Percentiles rank a stretch among this genome's conserved stretches.
Conservation (phyloP, 176 grass and related monocot genomes). For the Hordeum marinum region DNA sequence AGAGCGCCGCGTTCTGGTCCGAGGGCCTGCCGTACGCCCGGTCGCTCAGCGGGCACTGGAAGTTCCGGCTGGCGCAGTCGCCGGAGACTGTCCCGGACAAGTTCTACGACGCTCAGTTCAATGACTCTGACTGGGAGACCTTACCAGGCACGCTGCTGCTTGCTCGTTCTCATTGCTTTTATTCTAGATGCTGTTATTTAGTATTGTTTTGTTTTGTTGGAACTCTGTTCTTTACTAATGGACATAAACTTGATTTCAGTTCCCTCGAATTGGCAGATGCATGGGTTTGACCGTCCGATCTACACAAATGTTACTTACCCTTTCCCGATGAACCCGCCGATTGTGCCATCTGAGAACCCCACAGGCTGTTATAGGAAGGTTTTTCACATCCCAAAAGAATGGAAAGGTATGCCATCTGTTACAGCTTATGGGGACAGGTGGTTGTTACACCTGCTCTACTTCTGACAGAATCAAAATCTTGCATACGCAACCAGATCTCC, state of each 20-base stretch:
- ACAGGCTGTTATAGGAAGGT: conserved; percentile 81
- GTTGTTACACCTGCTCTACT: neutral
- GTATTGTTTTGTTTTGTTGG: neutral
- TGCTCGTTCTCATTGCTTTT: neutral
- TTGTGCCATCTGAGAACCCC: conserved; percentile 84
- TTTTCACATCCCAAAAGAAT: conserved; percentile 88
- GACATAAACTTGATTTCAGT: conserved; percentile 39
- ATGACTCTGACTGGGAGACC: conserved; percentile 72
- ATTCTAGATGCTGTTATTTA: neutral
- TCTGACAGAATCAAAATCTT: neutral
- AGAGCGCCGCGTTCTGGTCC: conserved; percentile 70
- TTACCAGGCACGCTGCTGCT: conserved; percentile 58
- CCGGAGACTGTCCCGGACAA: conserved; percentile 58
- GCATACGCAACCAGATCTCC: neutral
- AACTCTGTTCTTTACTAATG: neutral
- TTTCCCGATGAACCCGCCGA: conserved; percentile 80
- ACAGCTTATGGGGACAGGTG: neutral
- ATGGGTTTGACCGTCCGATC: conserved; percentile 83
- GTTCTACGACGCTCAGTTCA: conserved; percentile 57
- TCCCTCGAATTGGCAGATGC: conserved; percentile 98
- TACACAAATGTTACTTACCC: conserved; percentile 82
- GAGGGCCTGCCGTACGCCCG: conserved; percentile 62
- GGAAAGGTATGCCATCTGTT: conserved; percentile 66
- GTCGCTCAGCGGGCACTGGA: conserved; percentile 89
- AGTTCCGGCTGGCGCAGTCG: conserved; percentile 63